Conservation (phyloP, 805 yeast species). For the Metschnikowia gruessii region DNA sequence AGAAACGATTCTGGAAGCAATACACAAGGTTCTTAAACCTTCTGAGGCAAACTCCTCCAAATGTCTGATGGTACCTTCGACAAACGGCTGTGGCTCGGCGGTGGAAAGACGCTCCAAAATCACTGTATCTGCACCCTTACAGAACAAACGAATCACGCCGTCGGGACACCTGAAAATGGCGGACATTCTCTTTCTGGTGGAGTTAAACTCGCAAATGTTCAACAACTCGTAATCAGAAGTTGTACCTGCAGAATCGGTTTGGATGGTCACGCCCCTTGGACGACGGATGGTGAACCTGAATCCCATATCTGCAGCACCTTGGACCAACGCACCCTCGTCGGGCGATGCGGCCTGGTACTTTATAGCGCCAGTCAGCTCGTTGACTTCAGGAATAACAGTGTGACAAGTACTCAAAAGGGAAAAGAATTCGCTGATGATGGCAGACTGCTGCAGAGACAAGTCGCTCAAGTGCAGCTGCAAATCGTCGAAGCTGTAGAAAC, state of each 20-base stretch:
- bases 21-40: slow-evolving; percentile 91
- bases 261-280: slow-evolving; percentile 76
- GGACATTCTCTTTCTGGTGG: slow-evolving; percentile 97
- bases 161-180: slow-evolving; percentile 93
- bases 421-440: slow-evolving; percentile 68
- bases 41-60: slow-evolving; percentile 95
- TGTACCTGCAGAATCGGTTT: slow-evolving; percentile 47
- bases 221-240: slow-evolving; percentile 67
- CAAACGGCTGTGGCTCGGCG: slow-evolving; percentile 65
- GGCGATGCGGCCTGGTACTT: slow-evolving; percentile 99
- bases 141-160: slow-evolving; percentile 80
- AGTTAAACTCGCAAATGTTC: slow-evolving; percentile 93
- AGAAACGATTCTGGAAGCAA: slow-evolving; percentile 78
- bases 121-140: slow-evolving; percentile 98
- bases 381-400: slow-evolving; percentile 91
- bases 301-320: slow-evolving; percentile 91
- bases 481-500: slow-evolving; percentile 69
- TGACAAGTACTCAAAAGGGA: slow-evolving; percentile 89
- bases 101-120: slow-evolving; percentile 77
- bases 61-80: slow-evolving; percentile 77
- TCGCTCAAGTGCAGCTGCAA: slow-evolving; percentile 49
- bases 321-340: slow-evolving; percentile 97
- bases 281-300: slow-evolving; percentile 80
- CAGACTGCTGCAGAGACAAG: slow-evolving; percentile 44
- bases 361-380: slow-evolving; percentile 54